Evolutionary conservation across 805 yeast genomes (phyloP).

Genomic region (Suhomyces sp.): DNA sequence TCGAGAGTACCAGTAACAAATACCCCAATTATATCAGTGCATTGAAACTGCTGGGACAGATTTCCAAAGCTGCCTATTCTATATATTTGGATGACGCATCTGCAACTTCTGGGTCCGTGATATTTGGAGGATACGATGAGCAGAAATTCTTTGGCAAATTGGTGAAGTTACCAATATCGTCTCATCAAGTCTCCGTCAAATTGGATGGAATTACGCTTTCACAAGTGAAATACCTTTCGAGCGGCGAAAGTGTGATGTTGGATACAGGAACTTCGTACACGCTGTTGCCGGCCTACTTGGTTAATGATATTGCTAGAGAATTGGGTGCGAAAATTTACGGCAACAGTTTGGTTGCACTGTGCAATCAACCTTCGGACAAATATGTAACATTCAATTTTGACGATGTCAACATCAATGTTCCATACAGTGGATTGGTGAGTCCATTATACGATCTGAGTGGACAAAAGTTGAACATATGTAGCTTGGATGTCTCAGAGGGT

Average conservation of each 20-base stretch:
- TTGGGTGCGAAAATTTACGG: slow-evolving; percentile 1
- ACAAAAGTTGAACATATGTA: neutral
- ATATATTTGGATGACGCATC: slow-evolving; percentile 12
- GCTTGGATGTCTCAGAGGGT: neutral
- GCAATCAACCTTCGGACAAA: slow-evolving; percentile 8
- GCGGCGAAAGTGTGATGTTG: neutral
- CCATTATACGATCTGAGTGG: neutral
- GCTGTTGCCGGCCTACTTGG: slow-evolving; percentile 3
- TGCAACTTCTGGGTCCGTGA: slow-evolving; percentile 11
- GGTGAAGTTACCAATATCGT: slow-evolving; percentile 1
- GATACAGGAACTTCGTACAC: slow-evolving; percentile 10
- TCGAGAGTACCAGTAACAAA: neutral
- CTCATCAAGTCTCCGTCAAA: neutral
- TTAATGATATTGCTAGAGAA: neutral
- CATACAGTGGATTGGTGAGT: slow-evolving; percentile 5
- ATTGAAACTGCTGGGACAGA: slow-evolving; percentile 11
- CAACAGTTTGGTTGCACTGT: neutral
- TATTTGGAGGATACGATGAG: slow-evolving; percentile 24
- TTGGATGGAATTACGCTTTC: slow-evolving; percentile 1
- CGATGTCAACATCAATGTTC: slow-evolving; percentile 6
- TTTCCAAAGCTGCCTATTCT: slow-evolving; percentile 10
- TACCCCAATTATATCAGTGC: slow-evolving; percentile 12
- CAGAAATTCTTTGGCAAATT: slow-evolving; percentile 15
- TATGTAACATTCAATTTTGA: slow-evolving; percentile 4
- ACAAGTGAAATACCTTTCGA: neutral